Conservation (phyloP, 2,329 filamentous ascomycete genomes). For the Aspergillus viridinutans region DNA sequence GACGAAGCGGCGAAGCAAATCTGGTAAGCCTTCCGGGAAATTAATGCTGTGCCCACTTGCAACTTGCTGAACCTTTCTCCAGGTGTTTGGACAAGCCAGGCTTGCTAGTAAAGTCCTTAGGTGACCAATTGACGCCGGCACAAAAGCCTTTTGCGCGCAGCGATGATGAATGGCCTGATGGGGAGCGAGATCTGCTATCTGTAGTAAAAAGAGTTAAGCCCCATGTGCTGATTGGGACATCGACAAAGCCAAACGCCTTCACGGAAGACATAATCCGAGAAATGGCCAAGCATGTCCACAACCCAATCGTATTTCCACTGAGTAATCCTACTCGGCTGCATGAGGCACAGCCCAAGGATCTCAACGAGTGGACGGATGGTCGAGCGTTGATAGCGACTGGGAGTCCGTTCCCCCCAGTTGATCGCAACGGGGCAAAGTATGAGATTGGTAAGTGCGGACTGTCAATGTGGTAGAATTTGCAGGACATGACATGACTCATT, state of each 20-base stretch:
- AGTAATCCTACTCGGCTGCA: constrained; percentile 82
- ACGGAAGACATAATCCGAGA: constrained; percentile 68
- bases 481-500: constrained; percentile 26
- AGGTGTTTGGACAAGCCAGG: constrained; percentile 81
- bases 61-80: constrained; percentile 1
- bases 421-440: constrained; percentile 51
- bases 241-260: constrained; percentile 71
- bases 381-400: constrained; percentile 77
- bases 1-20: constrained; percentile 77
- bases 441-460: constrained; percentile 46
- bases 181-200: constrained; percentile 57
- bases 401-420: constrained; percentile 73
- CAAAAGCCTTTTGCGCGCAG: constrained; percentile 66
- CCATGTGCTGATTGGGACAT: constrained; percentile 79
- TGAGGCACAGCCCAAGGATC: constrained; percentile 72
- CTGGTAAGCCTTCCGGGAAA: constrained; percentile 50
- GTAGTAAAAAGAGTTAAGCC: constrained; percentile 70
- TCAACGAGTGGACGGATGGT: constrained; percentile 74
- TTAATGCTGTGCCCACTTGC: neutral
- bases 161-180: constrained; percentile 58
- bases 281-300: constrained; percentile 68
- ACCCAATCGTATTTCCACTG: constrained; percentile 75
- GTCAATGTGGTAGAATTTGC: neutral
- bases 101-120: constrained; percentile 62
- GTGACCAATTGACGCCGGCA: constrained; percentile 59